A percentile compares a stretch with the other conserved stretches of the same genome.
Conservation (phyloP, 2,329 filamentous ascomycete genomes). For the Pleurostoma richardsiae region DNA sequence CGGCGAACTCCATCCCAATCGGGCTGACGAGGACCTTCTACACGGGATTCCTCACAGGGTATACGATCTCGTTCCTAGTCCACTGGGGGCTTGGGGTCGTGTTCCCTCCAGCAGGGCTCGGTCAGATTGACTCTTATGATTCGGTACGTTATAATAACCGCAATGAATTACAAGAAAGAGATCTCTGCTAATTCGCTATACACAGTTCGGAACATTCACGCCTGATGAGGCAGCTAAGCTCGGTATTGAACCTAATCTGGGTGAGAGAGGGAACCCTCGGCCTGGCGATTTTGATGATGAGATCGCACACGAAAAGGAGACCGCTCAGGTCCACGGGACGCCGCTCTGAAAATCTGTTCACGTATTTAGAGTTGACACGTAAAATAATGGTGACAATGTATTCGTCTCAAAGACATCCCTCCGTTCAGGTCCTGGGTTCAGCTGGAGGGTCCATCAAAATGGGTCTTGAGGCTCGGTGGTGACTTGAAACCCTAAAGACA, state of each 20-base stretch:
- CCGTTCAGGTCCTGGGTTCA: no score
- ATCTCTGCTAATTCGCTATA: not conserved
- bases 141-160: not conserved
- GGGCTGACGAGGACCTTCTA: constrained; percentile 7
- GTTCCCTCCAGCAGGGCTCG: constrained; percentile 1
- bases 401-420: no score
- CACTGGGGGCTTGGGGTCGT: not conserved
- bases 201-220: not conserved
- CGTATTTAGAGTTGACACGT: no score
- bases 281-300: not conserved
- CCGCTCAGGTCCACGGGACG: not conserved
- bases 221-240: constrained; percentile 4
- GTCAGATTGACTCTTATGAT: not conserved
- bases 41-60: constrained; percentile 6
- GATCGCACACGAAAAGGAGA: not conserved
- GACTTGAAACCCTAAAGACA: no score
- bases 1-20: constrained; percentile 2
- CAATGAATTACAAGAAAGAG: not conserved
- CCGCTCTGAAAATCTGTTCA: not conserved
- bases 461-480: no score
- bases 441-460: no score
- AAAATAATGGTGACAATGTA: no score
- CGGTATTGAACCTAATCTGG: constrained; percentile 1
- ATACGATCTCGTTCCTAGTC: constrained; percentile 6
- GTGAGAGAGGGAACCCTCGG: not conserved